These are phyloP conservation scores for Cyamopsis tetragonoloba DNA, from an alignment of 306 rosid species.

Conservation along the genomic window DNA sequence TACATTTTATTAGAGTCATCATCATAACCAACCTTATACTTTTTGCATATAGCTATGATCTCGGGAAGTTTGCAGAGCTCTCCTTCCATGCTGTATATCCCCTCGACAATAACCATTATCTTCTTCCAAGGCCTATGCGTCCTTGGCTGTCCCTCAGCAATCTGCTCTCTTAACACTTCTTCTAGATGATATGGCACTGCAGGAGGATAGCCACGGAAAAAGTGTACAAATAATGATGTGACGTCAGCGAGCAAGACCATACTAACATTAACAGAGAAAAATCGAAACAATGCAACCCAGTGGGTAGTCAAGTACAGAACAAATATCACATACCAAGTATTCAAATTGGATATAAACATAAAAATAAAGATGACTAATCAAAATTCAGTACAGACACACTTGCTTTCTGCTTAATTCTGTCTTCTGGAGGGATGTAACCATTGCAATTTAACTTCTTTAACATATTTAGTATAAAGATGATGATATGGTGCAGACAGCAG, in stretches of 20 bases:
- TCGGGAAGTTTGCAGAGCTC: constrained; percentile 95
- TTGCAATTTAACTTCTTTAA: neutral
- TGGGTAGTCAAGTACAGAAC: neutral
- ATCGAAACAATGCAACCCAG: neutral
- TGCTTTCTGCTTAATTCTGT: neutral
- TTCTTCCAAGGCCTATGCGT: constrained; percentile 96
- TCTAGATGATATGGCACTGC: constrained; percentile 83
- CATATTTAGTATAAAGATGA: neutral
- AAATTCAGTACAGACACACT: neutral
- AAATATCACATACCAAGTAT: neutral
- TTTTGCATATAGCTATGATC: constrained; percentile 81
- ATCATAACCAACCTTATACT: constrained; percentile 56
- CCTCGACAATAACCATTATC: constrained; percentile 85
- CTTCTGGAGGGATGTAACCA: neutral
- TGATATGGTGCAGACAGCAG: neutral
- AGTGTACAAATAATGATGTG: neutral
- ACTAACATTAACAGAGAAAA: neutral
- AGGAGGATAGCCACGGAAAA: constrained; percentile 21
- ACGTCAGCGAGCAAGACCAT: neutral
- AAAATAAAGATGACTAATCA: constrained; percentile 12
- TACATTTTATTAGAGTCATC: neutral
- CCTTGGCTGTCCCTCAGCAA: constrained; percentile 93
- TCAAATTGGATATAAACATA: constrained; percentile 8
- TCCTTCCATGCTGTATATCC: constrained; percentile 97
- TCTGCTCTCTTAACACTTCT: constrained; percentile 83